A percentile compares a stretch with the other conserved stretches of the same genome.
Evolutionary conservation across 345 rosid species (phyloP).

Genomic region (Dipteronia dyeriana): DNA sequence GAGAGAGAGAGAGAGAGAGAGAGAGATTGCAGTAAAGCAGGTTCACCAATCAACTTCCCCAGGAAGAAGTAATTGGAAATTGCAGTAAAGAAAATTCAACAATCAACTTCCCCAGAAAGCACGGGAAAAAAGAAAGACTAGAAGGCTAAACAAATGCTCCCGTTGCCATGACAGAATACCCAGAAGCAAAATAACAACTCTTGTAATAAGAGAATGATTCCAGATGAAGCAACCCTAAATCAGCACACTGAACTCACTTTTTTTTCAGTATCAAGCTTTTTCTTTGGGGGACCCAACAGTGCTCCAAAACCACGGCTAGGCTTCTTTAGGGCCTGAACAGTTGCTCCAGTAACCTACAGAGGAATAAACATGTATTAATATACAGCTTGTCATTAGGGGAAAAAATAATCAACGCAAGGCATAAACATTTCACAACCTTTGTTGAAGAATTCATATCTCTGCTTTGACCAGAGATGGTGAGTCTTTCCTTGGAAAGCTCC

Average conservation of each 20-base stretch:
- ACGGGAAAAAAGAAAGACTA: background rate
- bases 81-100: background rate
- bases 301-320: constrained; percentile 62
- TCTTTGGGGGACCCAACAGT: constrained; percentile 53
- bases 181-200: background rate
- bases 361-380: constrained; percentile 18
- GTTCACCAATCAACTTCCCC: background rate
- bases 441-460: constrained; percentile 34
- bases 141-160: background rate
- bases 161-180: background rate
- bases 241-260: constrained; percentile 39
- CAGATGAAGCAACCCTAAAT: background rate
- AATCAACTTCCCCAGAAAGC: background rate
- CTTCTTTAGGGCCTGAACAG: constrained; percentile 57
- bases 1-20: no score
- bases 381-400: background rate
- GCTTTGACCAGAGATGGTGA: constrained; percentile 23
- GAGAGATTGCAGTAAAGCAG: background rate
- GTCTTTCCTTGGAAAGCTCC: constrained; percentile 14
- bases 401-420: constrained; percentile 2
- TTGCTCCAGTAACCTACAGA: constrained; percentile 52
- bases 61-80: no score
- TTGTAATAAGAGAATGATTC: background rate
- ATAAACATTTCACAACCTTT: constrained; percentile 34
- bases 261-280: constrained; percentile 42